Conservation (phyloP, 2,329 filamentous ascomycete genomes). For the Colletotrichum sp. region DNA sequence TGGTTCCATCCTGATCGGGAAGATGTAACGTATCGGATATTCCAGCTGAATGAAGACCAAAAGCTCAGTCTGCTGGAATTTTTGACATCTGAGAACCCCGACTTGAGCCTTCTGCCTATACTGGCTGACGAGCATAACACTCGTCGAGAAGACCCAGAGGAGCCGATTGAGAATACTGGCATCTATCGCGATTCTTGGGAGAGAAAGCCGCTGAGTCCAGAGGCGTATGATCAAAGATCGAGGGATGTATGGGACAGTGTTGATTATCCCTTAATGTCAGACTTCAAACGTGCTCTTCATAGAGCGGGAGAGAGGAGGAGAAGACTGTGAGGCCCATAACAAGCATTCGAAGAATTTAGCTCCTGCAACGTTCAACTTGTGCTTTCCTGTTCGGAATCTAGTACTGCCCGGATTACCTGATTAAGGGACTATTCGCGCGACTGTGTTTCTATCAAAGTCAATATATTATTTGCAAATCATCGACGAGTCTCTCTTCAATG, state of each 20-base stretch:
- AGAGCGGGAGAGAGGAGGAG: neutral
- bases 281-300: neutral
- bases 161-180: neutral
- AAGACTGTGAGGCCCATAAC: neutral
- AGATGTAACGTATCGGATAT: neutral
- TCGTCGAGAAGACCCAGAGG: neutral
- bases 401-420: accelerated
- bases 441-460: neutral
- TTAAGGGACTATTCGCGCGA: accelerated
- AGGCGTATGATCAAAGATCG: neutral
- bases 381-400: neutral
- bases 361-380: neutral
- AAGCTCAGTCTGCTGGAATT: neutral
- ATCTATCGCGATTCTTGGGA: neutral
- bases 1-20: neutral
- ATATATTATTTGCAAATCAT: neutral
- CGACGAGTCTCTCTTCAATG: neutral
- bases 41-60: neutral
- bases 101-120: neutral
- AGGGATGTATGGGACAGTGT: neutral
- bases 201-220: neutral
- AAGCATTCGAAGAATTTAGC: neutral
- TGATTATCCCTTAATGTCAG: neutral
- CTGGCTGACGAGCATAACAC: neutral
- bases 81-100: neutral